These are phyloP conservation scores for Geotrichum phurueaensis DNA, from an alignment of 1,139 yeast genomes.

Conservation along the genomic window DNA sequence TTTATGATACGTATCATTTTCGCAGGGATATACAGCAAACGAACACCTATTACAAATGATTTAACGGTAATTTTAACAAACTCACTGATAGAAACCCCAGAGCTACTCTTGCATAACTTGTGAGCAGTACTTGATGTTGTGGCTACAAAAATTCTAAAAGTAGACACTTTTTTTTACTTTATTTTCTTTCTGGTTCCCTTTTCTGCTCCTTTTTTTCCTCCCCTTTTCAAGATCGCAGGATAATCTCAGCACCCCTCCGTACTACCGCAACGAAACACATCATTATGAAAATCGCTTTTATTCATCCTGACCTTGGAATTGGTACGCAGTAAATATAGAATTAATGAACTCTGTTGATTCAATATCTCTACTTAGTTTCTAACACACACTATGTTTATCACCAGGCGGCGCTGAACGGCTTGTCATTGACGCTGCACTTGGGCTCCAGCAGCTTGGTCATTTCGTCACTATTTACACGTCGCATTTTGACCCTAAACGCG, in stretches of 20 bases:
- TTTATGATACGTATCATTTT: too few species aligned
- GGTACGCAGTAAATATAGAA: conserved; percentile 32
- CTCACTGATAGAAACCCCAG: too few species aligned
- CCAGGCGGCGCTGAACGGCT: conserved; percentile 89
- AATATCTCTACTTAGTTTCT: neutral
- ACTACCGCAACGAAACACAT: neutral
- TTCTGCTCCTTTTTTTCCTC: neutral
- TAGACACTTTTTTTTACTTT: neutral
- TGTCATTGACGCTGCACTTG: conserved; percentile 91
- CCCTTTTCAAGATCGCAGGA: too few species aligned
- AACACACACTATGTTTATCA: neutral
- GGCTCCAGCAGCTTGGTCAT: conserved; percentile 66
- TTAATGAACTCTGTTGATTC: neutral
- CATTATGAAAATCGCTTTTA: conserved; percentile 61
- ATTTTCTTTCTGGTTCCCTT: neutral
- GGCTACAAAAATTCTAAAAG: too few species aligned
- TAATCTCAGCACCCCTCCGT: neutral
- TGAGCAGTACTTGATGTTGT: too few species aligned
- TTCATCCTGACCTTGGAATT: conserved; percentile 95
- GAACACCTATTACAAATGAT: too few species aligned
- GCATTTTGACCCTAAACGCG: conserved; percentile 78
- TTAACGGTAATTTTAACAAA: too few species aligned
- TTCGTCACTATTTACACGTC: conserved; percentile 72
- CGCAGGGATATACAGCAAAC: too few species aligned
- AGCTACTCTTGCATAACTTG: too few species aligned